Percentiles rank a stretch among this genome's conserved stretches.
phyloP scores from a whole-genome alignment of 2,329 filamentous ascomycete genomes.

The Talaromyces atroroseus region DNA sequence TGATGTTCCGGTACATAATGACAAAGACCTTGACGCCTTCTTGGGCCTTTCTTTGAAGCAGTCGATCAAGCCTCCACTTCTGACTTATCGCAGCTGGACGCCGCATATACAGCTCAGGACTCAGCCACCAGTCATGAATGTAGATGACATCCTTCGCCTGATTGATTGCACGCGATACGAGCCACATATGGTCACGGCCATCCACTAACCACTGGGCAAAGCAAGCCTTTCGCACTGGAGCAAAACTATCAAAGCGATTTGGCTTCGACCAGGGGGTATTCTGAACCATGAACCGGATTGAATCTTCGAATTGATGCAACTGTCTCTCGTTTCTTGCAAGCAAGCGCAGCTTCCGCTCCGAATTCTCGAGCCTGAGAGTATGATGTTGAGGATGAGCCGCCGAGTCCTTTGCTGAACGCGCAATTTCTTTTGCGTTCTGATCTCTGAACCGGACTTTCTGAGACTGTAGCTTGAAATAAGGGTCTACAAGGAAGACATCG shows the following conservation, averaged over 20 bases:
- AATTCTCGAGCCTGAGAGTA: slow-evolving; percentile 79
- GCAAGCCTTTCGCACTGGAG: slow-evolving; percentile 77
- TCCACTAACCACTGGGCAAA: slow-evolving; percentile 97
- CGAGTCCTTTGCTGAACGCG: slow-evolving; percentile 59
- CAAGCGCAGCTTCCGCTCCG: slow-evolving; percentile 85
- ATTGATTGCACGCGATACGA: slow-evolving; percentile 90
- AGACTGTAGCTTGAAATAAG: slow-evolving; percentile 74
- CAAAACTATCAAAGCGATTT: slow-evolving; percentile 90
- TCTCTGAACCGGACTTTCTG: slow-evolving; percentile 54
- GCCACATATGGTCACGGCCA: slow-evolving; percentile 98
- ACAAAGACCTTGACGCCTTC: slow-evolving; percentile 97
- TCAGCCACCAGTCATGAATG: slow-evolving; percentile 99
- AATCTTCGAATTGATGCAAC: slow-evolving; percentile 87
- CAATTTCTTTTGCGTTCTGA: slow-evolving; percentile 54
- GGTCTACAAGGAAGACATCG: slow-evolving; percentile 95
- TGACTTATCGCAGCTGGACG: slow-evolving; percentile 92
- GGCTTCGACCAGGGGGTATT: slow-evolving; percentile 76
- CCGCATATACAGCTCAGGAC: slow-evolving; percentile 90
- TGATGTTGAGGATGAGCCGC: slow-evolving; percentile 67
- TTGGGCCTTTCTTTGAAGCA: slow-evolving; percentile 86
- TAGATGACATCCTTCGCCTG: slow-evolving; percentile 98
- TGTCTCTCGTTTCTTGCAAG: slow-evolving; percentile 87
- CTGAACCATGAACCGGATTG: slow-evolving; percentile 76
- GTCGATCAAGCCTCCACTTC: slow-evolving; percentile 90
- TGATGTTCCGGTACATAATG: slow-evolving; percentile 96